Conservation (phyloP, 169 alveolate species). For the Plasmodium cynomolgi region DNA sequence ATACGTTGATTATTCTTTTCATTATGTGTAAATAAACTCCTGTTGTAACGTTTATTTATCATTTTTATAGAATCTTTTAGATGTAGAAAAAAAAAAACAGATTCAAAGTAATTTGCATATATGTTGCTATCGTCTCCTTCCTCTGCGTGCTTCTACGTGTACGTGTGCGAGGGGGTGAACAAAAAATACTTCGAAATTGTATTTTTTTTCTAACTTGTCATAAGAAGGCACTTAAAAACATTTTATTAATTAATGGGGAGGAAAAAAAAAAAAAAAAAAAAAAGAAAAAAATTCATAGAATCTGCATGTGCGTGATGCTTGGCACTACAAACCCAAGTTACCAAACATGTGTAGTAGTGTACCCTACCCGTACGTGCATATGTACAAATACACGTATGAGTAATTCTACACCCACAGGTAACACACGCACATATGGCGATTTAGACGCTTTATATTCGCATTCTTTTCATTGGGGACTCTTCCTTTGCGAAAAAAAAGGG, state of each 20-base stretch:
- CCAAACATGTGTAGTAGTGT: neutral
- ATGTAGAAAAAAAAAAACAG: neutral
- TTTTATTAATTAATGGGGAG: neutral
- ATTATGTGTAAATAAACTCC: conserved; percentile 1
- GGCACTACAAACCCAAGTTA: neutral
- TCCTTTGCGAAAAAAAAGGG: neutral
- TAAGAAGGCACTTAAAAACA: neutral
- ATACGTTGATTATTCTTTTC: conserved; percentile 1
- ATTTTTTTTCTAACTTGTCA: neutral
- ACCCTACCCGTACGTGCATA: neutral
- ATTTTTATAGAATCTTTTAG: neutral
- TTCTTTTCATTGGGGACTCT: neutral
- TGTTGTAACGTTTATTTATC: neutral
- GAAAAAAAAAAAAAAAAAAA: conserved; percentile 13
- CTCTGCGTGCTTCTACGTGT: neutral
- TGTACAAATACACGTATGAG: neutral
- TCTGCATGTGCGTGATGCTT: neutral
- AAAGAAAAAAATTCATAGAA: neutral
- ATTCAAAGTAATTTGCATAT: neutral
- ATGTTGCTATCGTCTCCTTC: neutral
- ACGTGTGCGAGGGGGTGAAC: neutral
- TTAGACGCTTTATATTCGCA: neutral
- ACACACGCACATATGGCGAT: neutral
- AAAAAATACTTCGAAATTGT: conserved; percentile 4
- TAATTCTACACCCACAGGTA: neutral